These are phyloP conservation scores for Coniella vitis DNA, from an alignment of 2,329 filamentous ascomycete species.

Conservation along the genomic window DNA sequence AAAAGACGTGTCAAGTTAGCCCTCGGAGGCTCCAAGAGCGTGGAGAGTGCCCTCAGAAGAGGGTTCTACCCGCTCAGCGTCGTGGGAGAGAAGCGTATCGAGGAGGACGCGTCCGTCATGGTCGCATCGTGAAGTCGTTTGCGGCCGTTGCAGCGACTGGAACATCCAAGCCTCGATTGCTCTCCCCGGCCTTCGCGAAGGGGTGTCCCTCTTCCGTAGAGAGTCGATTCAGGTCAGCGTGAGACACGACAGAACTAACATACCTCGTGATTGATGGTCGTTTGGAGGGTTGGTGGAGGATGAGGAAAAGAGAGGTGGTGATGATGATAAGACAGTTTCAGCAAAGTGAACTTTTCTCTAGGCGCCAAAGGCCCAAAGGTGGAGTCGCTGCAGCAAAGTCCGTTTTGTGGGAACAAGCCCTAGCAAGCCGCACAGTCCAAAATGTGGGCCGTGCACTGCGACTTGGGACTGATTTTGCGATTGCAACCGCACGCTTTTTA, in stretches of 20 bases:
- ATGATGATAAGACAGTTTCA: neutral
- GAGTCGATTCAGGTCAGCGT: slow-evolving; percentile 22
- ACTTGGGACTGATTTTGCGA: slow-evolving; percentile 2
- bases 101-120: slow-evolving; percentile 16
- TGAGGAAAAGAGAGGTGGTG: neutral
- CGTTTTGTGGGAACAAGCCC: slow-evolving; percentile 14
- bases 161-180: slow-evolving; percentile 46
- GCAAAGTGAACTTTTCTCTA: slow-evolving; percentile 18
- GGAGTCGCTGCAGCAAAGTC: slow-evolving; percentile 19
- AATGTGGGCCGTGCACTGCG: neutral
- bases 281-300: slow-evolving; percentile 14
- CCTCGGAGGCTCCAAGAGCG: slow-evolving; percentile 53
- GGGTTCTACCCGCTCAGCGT: slow-evolving; percentile 66
- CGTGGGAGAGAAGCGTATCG: slow-evolving; percentile 60
- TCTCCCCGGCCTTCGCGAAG: slow-evolving; percentile 48
- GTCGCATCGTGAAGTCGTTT: slow-evolving; percentile 11
- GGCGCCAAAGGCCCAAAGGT: slow-evolving; percentile 10
- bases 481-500: slow-evolving; percentile 13
- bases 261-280: slow-evolving; percentile 24
- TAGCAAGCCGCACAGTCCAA: slow-evolving; percentile 1
- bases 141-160: slow-evolving; percentile 9
- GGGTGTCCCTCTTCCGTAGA: slow-evolving; percentile 20
- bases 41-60: slow-evolving; percentile 63
- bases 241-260: slow-evolving; percentile 17
- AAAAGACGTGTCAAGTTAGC: slow-evolving; percentile 43